Evolutionary conservation across 306 rosid species (phyloP), one percentile per base, ranked within the genome.

Genomic region (Vigna trinervia): DNA sequence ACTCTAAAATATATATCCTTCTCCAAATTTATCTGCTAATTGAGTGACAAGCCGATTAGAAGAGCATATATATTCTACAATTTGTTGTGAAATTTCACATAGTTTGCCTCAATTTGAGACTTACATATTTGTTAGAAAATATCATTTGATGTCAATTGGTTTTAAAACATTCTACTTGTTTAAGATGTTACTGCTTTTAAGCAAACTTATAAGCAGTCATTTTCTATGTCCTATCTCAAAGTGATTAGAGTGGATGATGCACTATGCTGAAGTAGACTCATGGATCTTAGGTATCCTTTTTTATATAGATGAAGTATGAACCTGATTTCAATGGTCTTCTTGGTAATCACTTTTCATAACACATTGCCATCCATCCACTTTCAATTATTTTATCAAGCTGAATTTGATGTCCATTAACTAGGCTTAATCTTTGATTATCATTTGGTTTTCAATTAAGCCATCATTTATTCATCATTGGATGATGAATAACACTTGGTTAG

Each of bases 231-330:
- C 74, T 71, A 69, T 70, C 71, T 82, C 69, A 28, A 68, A 61
- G 68, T 74, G 81, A 79, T 64, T 83, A 71, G 77, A 64, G 81
- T 81, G 87, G 85, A 86, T 78, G 47, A 77, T 70, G 83, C 88
- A 77, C 84, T 80, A 68, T 68, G 80, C 66, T 81, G 53, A 56
- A 82, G 88, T 80, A 71, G 89, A 69, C 79, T 48, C 81, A 77
- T 26, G 69, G 65, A 80, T 71, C 80, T 81, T 83, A 74, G 54
- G 65, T 74, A 78, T 78, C 76, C 71, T 73, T 74, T 80, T 43
- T 78, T 82, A 62, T 76, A 64, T 75, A 79, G 72, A 81, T 74
- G 77, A 73, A 82, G 52, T 74, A 78, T 69, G 71, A 80, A 58
- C 84, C 39, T 65, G 78, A 79, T 74, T 76, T 83, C 47, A 62